These are phyloP conservation scores for Xylariaceae sp. DNA, from an alignment of 2,329 filamentous ascomycete genomes.

Conservation along the genomic window DNA sequence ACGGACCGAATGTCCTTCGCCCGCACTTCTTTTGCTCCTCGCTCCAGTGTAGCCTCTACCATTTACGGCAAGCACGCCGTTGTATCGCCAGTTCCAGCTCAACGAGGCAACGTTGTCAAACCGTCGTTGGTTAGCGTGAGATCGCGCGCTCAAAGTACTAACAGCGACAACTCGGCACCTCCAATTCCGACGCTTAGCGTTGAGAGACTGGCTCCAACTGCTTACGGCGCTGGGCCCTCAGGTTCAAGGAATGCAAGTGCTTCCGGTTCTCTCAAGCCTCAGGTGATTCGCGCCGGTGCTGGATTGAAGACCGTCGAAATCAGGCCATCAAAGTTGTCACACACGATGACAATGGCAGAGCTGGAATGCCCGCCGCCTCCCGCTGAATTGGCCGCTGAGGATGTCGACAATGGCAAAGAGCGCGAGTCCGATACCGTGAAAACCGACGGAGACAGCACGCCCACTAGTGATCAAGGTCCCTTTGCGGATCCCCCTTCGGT, in stretches of 20 bases:
- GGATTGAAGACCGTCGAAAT: slow-evolving; percentile 37
- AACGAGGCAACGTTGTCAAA: slow-evolving; percentile 81
- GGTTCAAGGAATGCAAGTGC: slow-evolving; percentile 61
- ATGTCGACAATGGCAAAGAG: slow-evolving; percentile 2
- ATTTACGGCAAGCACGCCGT: slow-evolving; percentile 90
- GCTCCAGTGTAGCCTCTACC: slow-evolving; percentile 80
- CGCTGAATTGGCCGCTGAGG: slow-evolving; percentile 10
- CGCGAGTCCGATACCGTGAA: slow-evolving; percentile 43
- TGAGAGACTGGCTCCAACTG: slow-evolving; percentile 45
- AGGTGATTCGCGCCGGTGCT: slow-evolving; percentile 55
- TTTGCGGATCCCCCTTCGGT: slow-evolving; percentile 51
- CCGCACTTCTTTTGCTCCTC: slow-evolving; percentile 52
- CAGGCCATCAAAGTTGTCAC: slow-evolving; percentile 24
- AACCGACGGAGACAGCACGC: slow-evolving; percentile 47
- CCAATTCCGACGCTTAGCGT: slow-evolving; percentile 69
- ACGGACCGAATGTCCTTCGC: slow-evolving; percentile 59
- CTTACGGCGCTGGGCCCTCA: slow-evolving; percentile 63
- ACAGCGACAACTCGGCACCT: slow-evolving; percentile 52
- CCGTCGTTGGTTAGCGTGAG: slow-evolving; percentile 92
- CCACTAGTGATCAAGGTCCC: slow-evolving; percentile 49
- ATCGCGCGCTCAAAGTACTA: slow-evolving; percentile 54
- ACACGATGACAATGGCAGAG: slow-evolving; percentile 20
- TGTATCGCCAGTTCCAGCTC: slow-evolving; percentile 67
- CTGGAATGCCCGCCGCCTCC: slow-evolving; percentile 21
- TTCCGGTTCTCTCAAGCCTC: slow-evolving; percentile 50